phyloP scores from a whole-genome alignment of 1,284 basidiomycete genomes.

The Heterobasidion parviporum region DNA sequence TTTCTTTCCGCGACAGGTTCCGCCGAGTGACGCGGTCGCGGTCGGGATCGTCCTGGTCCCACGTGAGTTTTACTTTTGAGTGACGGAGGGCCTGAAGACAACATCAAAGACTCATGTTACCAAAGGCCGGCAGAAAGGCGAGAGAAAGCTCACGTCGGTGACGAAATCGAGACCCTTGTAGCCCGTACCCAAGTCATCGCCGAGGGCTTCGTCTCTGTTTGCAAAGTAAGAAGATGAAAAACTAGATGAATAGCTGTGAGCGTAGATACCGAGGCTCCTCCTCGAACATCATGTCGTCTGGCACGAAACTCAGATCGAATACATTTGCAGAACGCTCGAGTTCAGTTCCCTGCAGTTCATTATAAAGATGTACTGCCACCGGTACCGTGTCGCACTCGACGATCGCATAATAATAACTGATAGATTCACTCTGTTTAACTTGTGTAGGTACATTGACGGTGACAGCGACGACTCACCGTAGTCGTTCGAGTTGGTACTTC shows the following conservation, averaged over 20 bases:
- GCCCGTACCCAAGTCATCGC: constrained; percentile 43
- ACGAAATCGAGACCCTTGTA: constrained; percentile 89
- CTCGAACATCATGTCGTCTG: constrained; percentile 88
- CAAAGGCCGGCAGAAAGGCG: neutral
- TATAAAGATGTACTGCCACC: constrained; percentile 76
- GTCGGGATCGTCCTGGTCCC: constrained; percentile 97
- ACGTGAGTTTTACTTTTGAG: constrained; percentile 96
- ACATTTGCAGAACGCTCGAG: constrained; percentile 96
- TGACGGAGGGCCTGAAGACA: constrained; percentile 81
- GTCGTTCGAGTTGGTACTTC: constrained; percentile 89
- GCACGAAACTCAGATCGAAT: constrained; percentile 91
- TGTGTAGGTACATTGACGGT: constrained; percentile 1
- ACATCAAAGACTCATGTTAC: neutral
- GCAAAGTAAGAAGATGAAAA: constrained; percentile 4
- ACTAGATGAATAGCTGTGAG: neutral
- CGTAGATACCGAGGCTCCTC: constrained; percentile 60
- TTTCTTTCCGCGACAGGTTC: constrained; percentile 70
- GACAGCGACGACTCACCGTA: constrained; percentile 56
- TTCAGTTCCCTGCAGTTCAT: constrained; percentile 91
- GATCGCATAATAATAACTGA: constrained; percentile 94
- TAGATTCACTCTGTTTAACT: constrained; percentile 3
- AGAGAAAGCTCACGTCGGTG: constrained; percentile 68
- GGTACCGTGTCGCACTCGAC: constrained; percentile 81
- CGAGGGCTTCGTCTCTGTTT: constrained; percentile 75
- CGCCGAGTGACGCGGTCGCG: constrained; percentile 78